phyloP scores from a whole-genome alignment of 257 asterid genomes.

The Fraxinus excelsior region DNA sequence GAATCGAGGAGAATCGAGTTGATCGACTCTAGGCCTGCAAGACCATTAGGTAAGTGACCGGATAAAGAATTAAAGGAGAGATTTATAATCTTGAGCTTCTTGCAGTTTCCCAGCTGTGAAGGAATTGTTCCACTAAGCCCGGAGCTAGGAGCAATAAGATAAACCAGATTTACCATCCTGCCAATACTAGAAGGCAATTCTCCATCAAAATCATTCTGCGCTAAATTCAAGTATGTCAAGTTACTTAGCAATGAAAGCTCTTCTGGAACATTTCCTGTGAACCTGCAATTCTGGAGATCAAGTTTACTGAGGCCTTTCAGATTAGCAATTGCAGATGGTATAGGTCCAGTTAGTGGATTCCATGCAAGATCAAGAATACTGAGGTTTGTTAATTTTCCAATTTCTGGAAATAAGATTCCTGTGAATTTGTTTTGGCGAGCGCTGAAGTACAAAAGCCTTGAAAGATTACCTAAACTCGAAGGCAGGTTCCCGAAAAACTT shows the following conservation, averaged over 20 bases:
- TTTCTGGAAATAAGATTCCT: slow-evolving; percentile 44
- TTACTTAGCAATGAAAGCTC: slow-evolving; percentile 48
- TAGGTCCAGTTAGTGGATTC: slow-evolving; percentile 51
- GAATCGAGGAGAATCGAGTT: slow-evolving; percentile 51
- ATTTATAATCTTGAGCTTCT: slow-evolving; percentile 47
- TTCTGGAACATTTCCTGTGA: slow-evolving; percentile 55
- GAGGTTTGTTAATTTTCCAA: slow-evolving; percentile 54
- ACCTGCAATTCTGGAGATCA: slow-evolving; percentile 52
- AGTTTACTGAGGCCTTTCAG: slow-evolving; percentile 46
- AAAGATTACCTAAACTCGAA: slow-evolving; percentile 48
- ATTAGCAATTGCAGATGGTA: slow-evolving; percentile 52
- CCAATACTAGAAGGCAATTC: slow-evolving; percentile 63
- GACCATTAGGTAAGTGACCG: slow-evolving; percentile 57
- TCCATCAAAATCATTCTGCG: slow-evolving; percentile 52
- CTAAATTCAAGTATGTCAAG: slow-evolving; percentile 57
- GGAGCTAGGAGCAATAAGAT: slow-evolving; percentile 51
- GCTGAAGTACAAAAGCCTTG: slow-evolving; percentile 43
- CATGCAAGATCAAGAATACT: slow-evolving; percentile 52
- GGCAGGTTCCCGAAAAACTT: slow-evolving; percentile 63
- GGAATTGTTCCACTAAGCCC: slow-evolving; percentile 70
- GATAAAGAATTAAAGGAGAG: slow-evolving; percentile 61
- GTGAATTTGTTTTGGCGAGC: slow-evolving; percentile 54
- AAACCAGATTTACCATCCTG: slow-evolving; percentile 42
- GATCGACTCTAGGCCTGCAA: slow-evolving; percentile 54
- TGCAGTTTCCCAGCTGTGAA: slow-evolving; percentile 54